These are phyloP conservation scores for Penicillium nordicum DNA, from an alignment of 2,329 filamentous ascomycete species.

Conservation along the genomic window DNA sequence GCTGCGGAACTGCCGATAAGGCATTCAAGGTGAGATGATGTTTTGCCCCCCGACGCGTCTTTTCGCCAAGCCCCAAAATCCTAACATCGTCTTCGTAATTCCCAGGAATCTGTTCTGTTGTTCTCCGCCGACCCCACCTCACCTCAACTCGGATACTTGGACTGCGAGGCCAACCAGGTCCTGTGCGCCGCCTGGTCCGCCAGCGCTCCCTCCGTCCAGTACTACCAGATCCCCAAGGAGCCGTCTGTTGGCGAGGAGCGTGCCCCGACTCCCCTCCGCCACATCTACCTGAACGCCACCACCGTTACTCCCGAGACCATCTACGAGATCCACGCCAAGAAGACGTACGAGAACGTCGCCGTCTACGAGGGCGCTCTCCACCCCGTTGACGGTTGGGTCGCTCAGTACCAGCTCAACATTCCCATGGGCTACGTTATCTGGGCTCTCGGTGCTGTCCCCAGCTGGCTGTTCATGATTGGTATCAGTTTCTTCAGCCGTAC, in stretches of 20 bases:
- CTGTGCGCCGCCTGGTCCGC: slow-evolving; percentile 61
- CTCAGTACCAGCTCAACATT: slow-evolving; percentile 52
- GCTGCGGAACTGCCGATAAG: slow-evolving; percentile 53
- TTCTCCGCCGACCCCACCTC: slow-evolving; percentile 53
- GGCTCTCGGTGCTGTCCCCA: slow-evolving; percentile 56
- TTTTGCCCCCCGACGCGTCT: not conserved
- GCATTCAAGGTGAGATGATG: slow-evolving; percentile 47
- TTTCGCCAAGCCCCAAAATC: not conserved
- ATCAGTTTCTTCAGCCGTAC: slow-evolving; percentile 60
- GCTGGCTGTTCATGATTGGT: slow-evolving; percentile 62
- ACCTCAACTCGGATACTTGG: slow-evolving; percentile 56
- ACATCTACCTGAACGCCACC: slow-evolving; percentile 56
- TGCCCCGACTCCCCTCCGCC: slow-evolving; percentile 52
- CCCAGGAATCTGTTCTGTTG: slow-evolving; percentile 52
- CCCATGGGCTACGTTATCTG: slow-evolving; percentile 57
- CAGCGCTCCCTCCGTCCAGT: slow-evolving; percentile 55
- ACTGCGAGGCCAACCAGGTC: slow-evolving; percentile 58
- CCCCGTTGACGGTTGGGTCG: slow-evolving; percentile 58
- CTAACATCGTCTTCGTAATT: not conserved
- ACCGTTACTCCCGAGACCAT: slow-evolving; percentile 56
- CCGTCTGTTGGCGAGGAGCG: slow-evolving; percentile 50
- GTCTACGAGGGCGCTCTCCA: slow-evolving; percentile 59
- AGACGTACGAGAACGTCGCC: slow-evolving; percentile 51
- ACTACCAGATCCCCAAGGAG: slow-evolving; percentile 55
- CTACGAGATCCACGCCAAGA: slow-evolving; percentile 55